Evolutionary conservation across 257 asterid genomes (phyloP), one percentile per base, ranked within the genome.

Genomic region (Plantago ovata): DNA sequence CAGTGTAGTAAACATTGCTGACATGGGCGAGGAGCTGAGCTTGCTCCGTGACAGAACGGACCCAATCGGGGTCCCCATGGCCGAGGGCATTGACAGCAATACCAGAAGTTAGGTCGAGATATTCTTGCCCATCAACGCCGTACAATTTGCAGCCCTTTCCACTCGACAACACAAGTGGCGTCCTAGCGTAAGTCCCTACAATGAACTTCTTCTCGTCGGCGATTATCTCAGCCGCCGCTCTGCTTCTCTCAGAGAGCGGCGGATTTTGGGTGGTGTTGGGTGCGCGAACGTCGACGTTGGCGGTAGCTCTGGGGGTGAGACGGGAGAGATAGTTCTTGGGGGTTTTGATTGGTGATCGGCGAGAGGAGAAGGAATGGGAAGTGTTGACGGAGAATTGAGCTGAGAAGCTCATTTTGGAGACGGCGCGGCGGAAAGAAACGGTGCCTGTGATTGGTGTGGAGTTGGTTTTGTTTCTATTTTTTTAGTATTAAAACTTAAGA

Each of bases 41-140:
- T 69, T 93, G 99, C 60, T 72, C 69, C 0, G 76, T 61, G 61
- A 93, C 83, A 53, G 95, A 89, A 20, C 53, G 75, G 54, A 89
- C 61, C 91, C 95, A 89, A 70, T 93, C 96, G 33, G 94, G 73
- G 65, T 89, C 95, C 51, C 87, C 89, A 66, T 89, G 95, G 53
- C 99, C 99, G 20, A 93, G 95, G 52, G 96, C 91, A 70, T 84
- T 93, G 4, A 89, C 99, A 38, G 96, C 95, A 56, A 93, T 86
- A 18, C 97, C 97, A 6, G 97, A 73, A 39, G 83, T 79, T 72
- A 93, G 65, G 67, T 93, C 99, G 65, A 93, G 78, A 74, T 86
- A 93, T 75, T 93, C 99, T 60, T 70, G 64, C 70, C 96, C 96
- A 24, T 86, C 95, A 22, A 93, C 74, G 67, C 89, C 99, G 71